Percentiles rank a stretch among this genome's conserved stretches.
Evolutionary conservation across 805 yeast species (phyloP).

Genomic region (Limtongia smithiae): DNA sequence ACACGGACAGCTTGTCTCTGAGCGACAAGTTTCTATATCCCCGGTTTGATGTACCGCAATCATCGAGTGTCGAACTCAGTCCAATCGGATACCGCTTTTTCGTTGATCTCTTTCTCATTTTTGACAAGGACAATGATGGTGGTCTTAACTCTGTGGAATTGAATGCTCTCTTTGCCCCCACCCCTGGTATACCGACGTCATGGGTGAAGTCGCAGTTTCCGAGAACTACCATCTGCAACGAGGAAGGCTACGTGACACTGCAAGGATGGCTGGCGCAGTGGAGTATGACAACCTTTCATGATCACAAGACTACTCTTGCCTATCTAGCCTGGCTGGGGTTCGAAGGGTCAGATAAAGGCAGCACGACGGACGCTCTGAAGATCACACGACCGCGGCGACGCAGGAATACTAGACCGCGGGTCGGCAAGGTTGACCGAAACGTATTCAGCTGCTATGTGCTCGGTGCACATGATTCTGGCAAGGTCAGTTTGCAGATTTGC

Average conservation of each 20-base stretch:
- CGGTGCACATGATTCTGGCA: slow-evolving; percentile 86
- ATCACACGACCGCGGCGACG: slow-evolving; percentile 77
- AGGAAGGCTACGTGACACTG: slow-evolving; percentile 80
- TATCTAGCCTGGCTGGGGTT: slow-evolving; percentile 89
- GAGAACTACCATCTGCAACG: slow-evolving; percentile 80
- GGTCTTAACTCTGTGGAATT: slow-evolving; percentile 79
- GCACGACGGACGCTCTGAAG: slow-evolving; percentile 54
- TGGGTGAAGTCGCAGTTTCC: slow-evolving; percentile 91
- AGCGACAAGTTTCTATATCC: slow-evolving; percentile 80
- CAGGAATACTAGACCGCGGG: slow-evolving; percentile 61
- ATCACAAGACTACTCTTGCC: slow-evolving; percentile 76
- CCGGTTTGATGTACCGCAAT: slow-evolving; percentile 60
- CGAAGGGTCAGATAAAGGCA: slow-evolving; percentile 42
- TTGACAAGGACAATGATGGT: slow-evolving; percentile 95
- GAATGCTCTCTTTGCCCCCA: slow-evolving; percentile 67
- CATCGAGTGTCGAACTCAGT: slow-evolving; percentile 82
- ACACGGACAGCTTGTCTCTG: slow-evolving; percentile 85
- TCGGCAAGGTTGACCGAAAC: slow-evolving; percentile 67
- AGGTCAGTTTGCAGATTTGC: slow-evolving; percentile 35
- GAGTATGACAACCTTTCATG: slow-evolving; percentile 92
- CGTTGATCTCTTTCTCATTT: slow-evolving; percentile 81
- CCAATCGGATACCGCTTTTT: slow-evolving; percentile 89
- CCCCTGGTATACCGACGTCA: slow-evolving; percentile 85
- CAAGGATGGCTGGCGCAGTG: slow-evolving; percentile 99
- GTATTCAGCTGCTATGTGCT: slow-evolving; percentile 86